phyloP scores from a whole-genome alignment of 495 filamentous ascomycete species.

The Bathelium albidoporum region DNA sequence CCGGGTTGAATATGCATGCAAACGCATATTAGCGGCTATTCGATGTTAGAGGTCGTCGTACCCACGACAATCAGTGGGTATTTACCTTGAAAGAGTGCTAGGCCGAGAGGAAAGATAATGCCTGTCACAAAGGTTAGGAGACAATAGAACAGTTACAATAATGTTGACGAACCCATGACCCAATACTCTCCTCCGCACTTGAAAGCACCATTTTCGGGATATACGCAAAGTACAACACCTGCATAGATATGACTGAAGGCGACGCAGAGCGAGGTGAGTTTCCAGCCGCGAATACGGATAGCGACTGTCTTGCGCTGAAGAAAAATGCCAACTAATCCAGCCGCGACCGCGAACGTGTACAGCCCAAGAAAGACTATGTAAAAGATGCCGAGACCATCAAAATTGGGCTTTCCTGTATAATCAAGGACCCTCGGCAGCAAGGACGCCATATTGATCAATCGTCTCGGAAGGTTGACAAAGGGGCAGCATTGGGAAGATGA shows the following conservation, averaged over 20 bases:
- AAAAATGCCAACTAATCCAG: background rate
- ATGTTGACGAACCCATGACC: conserved; percentile 46
- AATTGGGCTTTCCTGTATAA: background rate
- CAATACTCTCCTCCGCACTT: conserved; percentile 54
- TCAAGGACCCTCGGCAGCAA: background rate
- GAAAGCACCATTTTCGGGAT: conserved; percentile 48
- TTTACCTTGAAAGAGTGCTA: conserved; percentile 56
- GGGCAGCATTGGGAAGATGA: background rate
- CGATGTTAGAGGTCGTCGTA: background rate
- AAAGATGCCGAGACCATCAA: background rate
- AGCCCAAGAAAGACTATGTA: background rate
- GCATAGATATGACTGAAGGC: conserved; percentile 56
- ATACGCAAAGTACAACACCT: conserved; percentile 47
- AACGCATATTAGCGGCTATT: conserved; percentile 5
- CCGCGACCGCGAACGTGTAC: background rate
- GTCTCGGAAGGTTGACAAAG: background rate
- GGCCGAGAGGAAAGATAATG: conserved; percentile 56
- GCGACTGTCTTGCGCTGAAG: background rate
- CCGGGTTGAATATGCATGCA: conserved; percentile 2
- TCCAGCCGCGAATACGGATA: conserved; percentile 1
- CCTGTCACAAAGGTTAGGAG: conserved; percentile 13
- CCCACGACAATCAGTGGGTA: background rate
- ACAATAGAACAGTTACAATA: background rate
- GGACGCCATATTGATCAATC: background rate
- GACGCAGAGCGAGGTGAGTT: conserved; percentile 33